These are phyloP conservation scores for Colletotrichum cereale DNA, from an alignment of 2,329 filamentous ascomycete genomes.

Conservation along the genomic window DNA sequence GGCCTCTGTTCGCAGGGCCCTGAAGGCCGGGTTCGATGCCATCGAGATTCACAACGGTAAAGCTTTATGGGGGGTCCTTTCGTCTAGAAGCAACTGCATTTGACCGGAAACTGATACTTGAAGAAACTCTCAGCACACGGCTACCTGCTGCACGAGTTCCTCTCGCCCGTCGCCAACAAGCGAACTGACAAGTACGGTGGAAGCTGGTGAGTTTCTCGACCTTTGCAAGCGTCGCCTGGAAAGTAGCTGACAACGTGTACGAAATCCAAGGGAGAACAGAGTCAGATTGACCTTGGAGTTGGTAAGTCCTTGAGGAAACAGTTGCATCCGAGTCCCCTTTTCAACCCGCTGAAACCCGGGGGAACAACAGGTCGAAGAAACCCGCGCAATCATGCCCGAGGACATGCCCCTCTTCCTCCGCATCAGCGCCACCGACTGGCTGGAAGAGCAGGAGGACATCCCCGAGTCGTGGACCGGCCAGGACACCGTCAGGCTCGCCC, in stretches of 20 bases:
- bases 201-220: slow-evolving; percentile 43
- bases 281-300: slow-evolving; percentile 71
- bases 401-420: slow-evolving; percentile 79
- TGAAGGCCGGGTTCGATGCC: slow-evolving; percentile 71
- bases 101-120: not conserved
- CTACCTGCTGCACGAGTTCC: slow-evolving; percentile 66
- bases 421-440: slow-evolving; percentile 80
- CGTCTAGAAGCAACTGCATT: too few relatives aligned
- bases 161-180: slow-evolving; percentile 60
- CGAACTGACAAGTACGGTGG: slow-evolving; percentile 64
- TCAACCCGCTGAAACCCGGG: too few relatives aligned
- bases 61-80: not conserved
- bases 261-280: slow-evolving; percentile 51
- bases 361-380: slow-evolving; percentile 64
- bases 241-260: not conserved
- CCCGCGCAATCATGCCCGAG: slow-evolving; percentile 72
- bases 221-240: not conserved
- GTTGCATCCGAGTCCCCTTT: too few relatives aligned
- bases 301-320: not conserved
- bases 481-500: slow-evolving; percentile 73
- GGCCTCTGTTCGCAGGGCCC: slow-evolving; percentile 64
- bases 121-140: slow-evolving; percentile 61
- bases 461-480: slow-evolving; percentile 75
- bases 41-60: slow-evolving; percentile 59
- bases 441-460: slow-evolving; percentile 69